Evolutionary conservation across 169 alveolate genomes (phyloP), one percentile per base, ranked within the genome.

Genomic region (Cryptosporidium viatorum): DNA sequence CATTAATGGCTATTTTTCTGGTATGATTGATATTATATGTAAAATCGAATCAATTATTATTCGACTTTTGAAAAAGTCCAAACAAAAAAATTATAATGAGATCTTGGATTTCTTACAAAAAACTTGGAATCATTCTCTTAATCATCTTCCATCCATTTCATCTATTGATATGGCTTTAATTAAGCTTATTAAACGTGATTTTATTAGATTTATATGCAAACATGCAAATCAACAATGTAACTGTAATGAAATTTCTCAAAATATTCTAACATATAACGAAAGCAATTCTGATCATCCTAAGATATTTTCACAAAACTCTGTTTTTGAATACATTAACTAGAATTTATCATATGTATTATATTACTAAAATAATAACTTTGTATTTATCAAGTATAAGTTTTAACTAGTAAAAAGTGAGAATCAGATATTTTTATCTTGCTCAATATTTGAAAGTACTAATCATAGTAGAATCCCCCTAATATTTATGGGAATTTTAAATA

Each of bases 131-230:
- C 75, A 21, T 16, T 33, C 26, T n/a, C 16, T 10, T 23, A 23
- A 14, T 41, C 29, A 59, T 58, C 12, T 65, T 43, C 75, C 89
- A 16, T 12, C 41, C 2, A 12, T 29, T n/a, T 43, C 55, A n/a
- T 23, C 52, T 43, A 62, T 80, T 14, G 75, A 80, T 10, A 5
- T 31, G 67, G 89, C 89, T 16, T 16, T 80, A 21, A 23, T 43
- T 16, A 80, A 60, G 41, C 75, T 80, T 9, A 65, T 80, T 21
- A 62, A 59, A 9, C 69, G 89, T 21, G 89, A 80, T 29, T 80
- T 80, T 62, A 80, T 80, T 10, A 65, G 23, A 16, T 23, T 70
- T 31, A n/a, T 37, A 26, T 65, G 71, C 33, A 65, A 29, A 33
- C 71, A 65, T 29, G 2, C 50, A n/a, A 33, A 65, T 65, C 71